phyloP scores from a whole-genome alignment of 805 yeast genomes.

The Starmerella powellii region DNA sequence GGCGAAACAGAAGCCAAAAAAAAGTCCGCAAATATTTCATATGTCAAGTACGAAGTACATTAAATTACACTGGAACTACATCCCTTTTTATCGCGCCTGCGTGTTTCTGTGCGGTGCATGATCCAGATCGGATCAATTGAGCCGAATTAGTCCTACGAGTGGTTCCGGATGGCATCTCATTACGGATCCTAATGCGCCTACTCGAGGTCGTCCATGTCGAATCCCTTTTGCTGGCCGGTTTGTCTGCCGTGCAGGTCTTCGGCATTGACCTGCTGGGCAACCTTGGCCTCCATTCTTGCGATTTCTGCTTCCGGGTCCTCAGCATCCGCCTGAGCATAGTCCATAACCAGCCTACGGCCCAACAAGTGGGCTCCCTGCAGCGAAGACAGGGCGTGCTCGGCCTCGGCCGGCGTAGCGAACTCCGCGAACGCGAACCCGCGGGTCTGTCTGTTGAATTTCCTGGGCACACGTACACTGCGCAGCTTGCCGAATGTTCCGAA shows the following conservation, averaged over 20 bases:
- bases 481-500: slow-evolving; percentile 92
- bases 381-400: slow-evolving; percentile 86
- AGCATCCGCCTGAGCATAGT: slow-evolving; percentile 75
- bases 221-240: slow-evolving; percentile 54
- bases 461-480: slow-evolving; percentile 89
- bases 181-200: no score
- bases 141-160: no score
- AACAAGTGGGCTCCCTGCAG: slow-evolving; percentile 91
- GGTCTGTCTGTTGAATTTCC: slow-evolving; percentile 87
- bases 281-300: slow-evolving; percentile 78
- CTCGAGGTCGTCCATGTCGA: slow-evolving; percentile 45
- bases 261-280: slow-evolving; percentile 63
- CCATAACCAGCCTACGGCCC: slow-evolving; percentile 89
- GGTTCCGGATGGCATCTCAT: no score
- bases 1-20: neutral
- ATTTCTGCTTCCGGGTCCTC: slow-evolving; percentile 82
- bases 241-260: slow-evolving; percentile 58
- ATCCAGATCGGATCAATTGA: neutral
- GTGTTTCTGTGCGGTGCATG: neutral
- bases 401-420: slow-evolving; percentile 74
- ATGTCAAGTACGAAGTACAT: no score
- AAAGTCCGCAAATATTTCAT: no score
- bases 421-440: slow-evolving; percentile 98
- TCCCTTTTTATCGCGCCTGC: no score
- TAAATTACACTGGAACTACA: no score